phyloP scores from a whole-genome alignment of 306 rosid genomes.

The Dalbergia cochinchinensis region DNA sequence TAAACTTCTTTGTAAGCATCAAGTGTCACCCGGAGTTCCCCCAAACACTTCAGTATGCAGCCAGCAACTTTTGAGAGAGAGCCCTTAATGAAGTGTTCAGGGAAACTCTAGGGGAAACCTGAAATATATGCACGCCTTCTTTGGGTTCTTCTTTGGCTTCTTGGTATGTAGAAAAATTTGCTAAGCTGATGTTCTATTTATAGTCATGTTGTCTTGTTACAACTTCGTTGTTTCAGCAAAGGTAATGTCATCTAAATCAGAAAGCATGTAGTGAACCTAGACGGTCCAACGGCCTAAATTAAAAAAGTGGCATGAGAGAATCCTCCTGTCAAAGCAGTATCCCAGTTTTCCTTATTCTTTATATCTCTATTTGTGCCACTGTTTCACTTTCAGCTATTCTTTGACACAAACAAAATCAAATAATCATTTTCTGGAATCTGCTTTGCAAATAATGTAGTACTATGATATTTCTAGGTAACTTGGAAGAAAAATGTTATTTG shows the following conservation, averaged over 20 bases:
- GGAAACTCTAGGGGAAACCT: constrained; percentile 52
- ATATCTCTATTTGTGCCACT: not conserved
- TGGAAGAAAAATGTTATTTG: too few relatives aligned
- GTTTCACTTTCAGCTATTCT: constrained; percentile 15
- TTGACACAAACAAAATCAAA: not conserved
- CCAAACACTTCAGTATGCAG: constrained; percentile 53
- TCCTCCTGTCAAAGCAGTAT: constrained; percentile 13
- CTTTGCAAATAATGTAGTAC: constrained; percentile 22
- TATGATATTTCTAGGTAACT: constrained; percentile 3
- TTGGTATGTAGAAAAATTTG: not conserved
- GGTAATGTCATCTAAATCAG: not conserved
- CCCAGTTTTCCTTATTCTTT: not conserved
- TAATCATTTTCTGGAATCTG: not conserved
- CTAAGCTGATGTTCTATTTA: constrained; percentile 34
- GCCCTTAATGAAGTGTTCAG: constrained; percentile 47
- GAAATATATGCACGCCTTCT: not conserved
- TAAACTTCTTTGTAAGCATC: not conserved
- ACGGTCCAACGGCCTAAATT: not conserved
- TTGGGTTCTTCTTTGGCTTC: constrained; percentile 4
- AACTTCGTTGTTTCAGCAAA: constrained; percentile 6
- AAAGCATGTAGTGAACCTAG: constrained; percentile 33
- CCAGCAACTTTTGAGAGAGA: not conserved
- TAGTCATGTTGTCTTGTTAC: constrained; percentile 11
- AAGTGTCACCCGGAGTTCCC: constrained; percentile 50
- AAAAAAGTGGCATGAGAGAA: not conserved